phyloP scores from a whole-genome alignment of 441 rosid genomes.

The Erodium texanum region DNA sequence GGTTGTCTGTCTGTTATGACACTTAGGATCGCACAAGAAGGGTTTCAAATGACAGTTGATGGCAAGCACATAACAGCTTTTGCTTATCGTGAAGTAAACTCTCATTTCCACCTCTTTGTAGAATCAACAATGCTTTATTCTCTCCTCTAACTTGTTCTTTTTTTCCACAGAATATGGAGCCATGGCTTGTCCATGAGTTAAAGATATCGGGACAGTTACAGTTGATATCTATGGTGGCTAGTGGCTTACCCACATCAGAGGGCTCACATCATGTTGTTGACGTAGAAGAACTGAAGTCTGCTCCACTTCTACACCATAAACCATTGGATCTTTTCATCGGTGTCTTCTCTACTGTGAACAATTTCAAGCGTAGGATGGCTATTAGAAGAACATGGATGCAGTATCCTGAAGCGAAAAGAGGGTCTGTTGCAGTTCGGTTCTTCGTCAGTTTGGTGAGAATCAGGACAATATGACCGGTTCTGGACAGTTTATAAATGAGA shows the following conservation, averaged over 20 bases:
- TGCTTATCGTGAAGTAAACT: constrained; percentile 43
- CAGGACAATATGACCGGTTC: background rate
- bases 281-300: constrained; percentile 22
- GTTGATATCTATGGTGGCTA: constrained; percentile 36
- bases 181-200: constrained; percentile 53
- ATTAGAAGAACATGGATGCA: constrained; percentile 35
- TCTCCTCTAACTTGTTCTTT: background rate
- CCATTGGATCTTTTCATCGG: constrained; percentile 27
- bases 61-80: constrained; percentile 73
- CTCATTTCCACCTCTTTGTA: constrained; percentile 10
- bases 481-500: background rate
- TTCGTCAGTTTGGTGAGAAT: constrained; percentile 30
- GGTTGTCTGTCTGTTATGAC: constrained; percentile 72
- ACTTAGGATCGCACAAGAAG: constrained; percentile 74
- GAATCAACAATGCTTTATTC: background rate
- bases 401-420: constrained; percentile 21
- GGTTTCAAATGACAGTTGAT: constrained; percentile 76
- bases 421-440: constrained; percentile 29
- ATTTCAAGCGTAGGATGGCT: constrained; percentile 33
- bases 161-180: constrained; percentile 43
- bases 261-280: constrained; percentile 32
- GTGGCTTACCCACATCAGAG: constrained; percentile 53
- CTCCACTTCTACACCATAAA: constrained; percentile 18
- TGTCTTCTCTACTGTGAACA: constrained; percentile 32
- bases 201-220: constrained; percentile 47